Conservation (phyloP, 441 rosid genomes). For the Syzygium malaccense region DNA sequence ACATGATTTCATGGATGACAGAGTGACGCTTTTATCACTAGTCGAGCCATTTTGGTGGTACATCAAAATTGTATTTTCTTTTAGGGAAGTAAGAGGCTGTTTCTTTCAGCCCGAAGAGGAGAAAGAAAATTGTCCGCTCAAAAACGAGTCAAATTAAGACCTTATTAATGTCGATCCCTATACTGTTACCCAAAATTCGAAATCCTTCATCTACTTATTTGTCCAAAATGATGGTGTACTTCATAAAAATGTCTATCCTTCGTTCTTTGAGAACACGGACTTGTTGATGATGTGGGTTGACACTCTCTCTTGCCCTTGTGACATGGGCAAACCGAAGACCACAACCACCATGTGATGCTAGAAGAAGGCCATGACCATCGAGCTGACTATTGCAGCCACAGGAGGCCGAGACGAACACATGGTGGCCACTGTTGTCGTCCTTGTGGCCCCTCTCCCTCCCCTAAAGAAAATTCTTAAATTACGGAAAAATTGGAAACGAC, state of each 20-base stretch:
- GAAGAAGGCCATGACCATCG: background rate
- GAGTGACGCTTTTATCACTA: background rate
- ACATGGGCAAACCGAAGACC: background rate
- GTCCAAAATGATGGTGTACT: background rate
- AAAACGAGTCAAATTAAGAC: background rate
- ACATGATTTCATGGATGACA: background rate
- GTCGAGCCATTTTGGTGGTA: accelerated
- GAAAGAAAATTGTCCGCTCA: background rate
- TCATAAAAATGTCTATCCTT: background rate
- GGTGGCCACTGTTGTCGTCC: background rate
- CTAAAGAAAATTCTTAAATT: background rate
- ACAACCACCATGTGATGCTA: background rate
- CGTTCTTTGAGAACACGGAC: background rate
- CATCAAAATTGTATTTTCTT: background rate
- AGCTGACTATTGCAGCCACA: background rate
- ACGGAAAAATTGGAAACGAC: background rate
- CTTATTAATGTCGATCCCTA: background rate
- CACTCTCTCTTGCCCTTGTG: background rate
- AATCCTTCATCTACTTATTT: background rate
- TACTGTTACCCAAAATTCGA: background rate
- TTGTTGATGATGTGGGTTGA: background rate
- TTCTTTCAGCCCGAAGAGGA: background rate
- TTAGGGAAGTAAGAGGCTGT: background rate
- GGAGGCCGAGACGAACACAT: background rate
- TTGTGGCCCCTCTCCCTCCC: background rate